phyloP scores from a whole-genome alignment of 2,329 filamentous ascomycete species.

The Fusarium staphyleae region DNA sequence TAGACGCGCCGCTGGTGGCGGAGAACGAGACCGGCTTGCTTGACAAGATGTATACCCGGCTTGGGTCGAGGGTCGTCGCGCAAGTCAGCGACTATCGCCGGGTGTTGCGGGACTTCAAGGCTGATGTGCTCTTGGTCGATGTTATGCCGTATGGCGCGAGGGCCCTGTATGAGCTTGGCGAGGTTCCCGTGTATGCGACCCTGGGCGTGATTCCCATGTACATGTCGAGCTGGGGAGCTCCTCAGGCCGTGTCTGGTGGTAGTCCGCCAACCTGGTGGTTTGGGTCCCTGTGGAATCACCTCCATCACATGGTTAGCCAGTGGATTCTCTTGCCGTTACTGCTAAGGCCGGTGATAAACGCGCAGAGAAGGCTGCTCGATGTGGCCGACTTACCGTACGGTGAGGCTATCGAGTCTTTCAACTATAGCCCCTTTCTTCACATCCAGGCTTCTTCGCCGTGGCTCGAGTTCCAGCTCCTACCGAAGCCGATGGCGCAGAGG shows the following conservation, averaged over 20 bases:
- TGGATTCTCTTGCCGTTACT: slow-evolving; percentile 41
- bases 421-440: slow-evolving; percentile 49
- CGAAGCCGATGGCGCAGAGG: slow-evolving; percentile 32
- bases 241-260: slow-evolving; percentile 44
- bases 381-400: slow-evolving; percentile 41
- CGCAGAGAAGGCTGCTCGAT: slow-evolving; percentile 42
- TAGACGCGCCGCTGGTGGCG: slow-evolving; percentile 44
- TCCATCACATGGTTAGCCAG: slow-evolving; percentile 39
- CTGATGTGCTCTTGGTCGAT: slow-evolving; percentile 48
- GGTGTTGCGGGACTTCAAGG: slow-evolving; percentile 39
- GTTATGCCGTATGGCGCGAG: slow-evolving; percentile 48
- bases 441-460: slow-evolving; percentile 48
- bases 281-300: slow-evolving; percentile 40
- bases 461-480: slow-evolving; percentile 44
- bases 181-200: slow-evolving; percentile 48
- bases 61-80: slow-evolving; percentile 43
- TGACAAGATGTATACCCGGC: slow-evolving; percentile 39
- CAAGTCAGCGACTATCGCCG: slow-evolving; percentile 48
- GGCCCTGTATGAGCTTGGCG: slow-evolving; percentile 47
- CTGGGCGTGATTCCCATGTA: slow-evolving; percentile 51
- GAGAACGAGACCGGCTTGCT: slow-evolving; percentile 44
- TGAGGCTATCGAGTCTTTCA: slow-evolving; percentile 44
- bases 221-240: slow-evolving; percentile 41
- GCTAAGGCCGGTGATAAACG: slow-evolving; percentile 43
- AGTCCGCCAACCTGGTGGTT: slow-evolving; percentile 41